These are phyloP conservation scores for Fabrea salina DNA, from an alignment of 169 alveolate species.

Conservation along the genomic window DNA sequence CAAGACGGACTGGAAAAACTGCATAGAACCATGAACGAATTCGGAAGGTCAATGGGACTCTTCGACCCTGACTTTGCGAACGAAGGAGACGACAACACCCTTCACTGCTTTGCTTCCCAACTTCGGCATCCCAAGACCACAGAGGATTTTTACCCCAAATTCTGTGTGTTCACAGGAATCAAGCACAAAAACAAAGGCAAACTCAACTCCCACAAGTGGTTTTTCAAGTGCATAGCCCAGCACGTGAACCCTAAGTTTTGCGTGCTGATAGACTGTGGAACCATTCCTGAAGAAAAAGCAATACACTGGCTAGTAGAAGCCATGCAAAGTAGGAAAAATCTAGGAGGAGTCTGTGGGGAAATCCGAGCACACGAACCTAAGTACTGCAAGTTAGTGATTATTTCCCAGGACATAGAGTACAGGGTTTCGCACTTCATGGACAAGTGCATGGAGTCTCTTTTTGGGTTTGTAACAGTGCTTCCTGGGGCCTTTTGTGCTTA, in stretches of 20 bases:
- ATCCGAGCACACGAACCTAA: not conserved
- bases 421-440: constrained; percentile 11
- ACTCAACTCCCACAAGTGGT: constrained; percentile 27
- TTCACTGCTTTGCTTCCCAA: too few species aligned
- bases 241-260: not conserved
- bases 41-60: not conserved
- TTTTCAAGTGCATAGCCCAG: not conserved
- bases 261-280: constrained; percentile 6
- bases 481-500: constrained; percentile 34
- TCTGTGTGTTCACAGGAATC: too few species aligned
- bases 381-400: not conserved
- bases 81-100: not conserved
- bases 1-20: constrained; percentile 29
- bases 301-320: not conserved
- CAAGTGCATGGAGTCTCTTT: not conserved
- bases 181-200: constrained; percentile 4
- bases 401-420: constrained; percentile 16
- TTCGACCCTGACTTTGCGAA: not conserved
- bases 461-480: constrained; percentile 31
- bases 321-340: not conserved
- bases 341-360: constrained; percentile 35
- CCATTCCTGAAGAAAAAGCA: constrained; percentile 7
- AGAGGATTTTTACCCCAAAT: too few species aligned
- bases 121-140: too few species aligned
- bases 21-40: constrained; percentile 9